Conservation (phyloP, 768 basidiomycete species). For the Agaricus subrufescens region DNA sequence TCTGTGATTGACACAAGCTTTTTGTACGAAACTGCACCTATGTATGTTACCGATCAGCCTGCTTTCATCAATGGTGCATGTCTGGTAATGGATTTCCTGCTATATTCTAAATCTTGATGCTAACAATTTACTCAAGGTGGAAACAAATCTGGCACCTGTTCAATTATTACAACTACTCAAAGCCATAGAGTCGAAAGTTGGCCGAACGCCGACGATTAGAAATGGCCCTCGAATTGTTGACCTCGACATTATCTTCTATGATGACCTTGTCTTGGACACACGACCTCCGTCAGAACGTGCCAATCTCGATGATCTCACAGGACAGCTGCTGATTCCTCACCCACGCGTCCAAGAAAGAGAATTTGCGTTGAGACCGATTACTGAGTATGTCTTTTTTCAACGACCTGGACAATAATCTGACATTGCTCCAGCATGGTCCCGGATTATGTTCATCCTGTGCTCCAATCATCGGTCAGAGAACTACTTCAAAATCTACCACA, state of each 20-base stretch:
- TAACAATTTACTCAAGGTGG: constrained; percentile 47
- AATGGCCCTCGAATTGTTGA: constrained; percentile 91
- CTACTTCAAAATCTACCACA: constrained; percentile 40
- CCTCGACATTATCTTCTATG: constrained; percentile 82
- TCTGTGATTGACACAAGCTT: constrained; percentile 75
- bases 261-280: constrained; percentile 53
- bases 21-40: constrained; percentile 89
- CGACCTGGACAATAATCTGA: background rate
- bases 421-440: constrained; percentile 70
- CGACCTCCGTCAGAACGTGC: constrained; percentile 33
- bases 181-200: constrained; percentile 65
- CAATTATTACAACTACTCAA: constrained; percentile 65
- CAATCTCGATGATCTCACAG: constrained; percentile 47
- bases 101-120: background rate
- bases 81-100: constrained; percentile 52
- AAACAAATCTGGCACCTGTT: constrained; percentile 62
- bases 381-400: constrained; percentile 60
- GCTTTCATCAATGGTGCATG: constrained; percentile 90
- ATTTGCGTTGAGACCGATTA: constrained; percentile 85
- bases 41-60: constrained; percentile 93
- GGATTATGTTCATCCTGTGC: constrained; percentile 58
- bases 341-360: constrained; percentile 77
- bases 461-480: constrained; percentile 38
- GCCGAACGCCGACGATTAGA: constrained; percentile 70
- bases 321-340: constrained; percentile 84